phyloP scores from a whole-genome alignment of 2,329 filamentous ascomycete genomes.

The Fusarium algeriense region DNA sequence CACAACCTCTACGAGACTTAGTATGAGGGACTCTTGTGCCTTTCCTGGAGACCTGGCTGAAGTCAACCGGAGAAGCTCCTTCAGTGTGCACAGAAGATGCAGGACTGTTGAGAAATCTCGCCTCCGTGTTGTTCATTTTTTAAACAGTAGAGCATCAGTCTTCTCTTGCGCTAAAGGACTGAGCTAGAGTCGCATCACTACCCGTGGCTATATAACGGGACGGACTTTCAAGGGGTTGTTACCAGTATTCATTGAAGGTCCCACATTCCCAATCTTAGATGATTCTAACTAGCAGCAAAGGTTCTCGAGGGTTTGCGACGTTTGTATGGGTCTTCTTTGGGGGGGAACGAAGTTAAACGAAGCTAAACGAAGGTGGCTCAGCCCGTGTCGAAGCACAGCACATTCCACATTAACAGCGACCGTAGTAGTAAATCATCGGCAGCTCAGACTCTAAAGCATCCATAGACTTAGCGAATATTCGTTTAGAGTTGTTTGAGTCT shows the following conservation, averaged over 20 bases:
- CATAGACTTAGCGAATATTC: background rate
- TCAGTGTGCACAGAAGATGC: background rate
- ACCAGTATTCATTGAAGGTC: background rate
- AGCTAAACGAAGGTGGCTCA: constrained; percentile 3
- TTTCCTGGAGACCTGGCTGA: accelerated
- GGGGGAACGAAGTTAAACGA: constrained; percentile 6
- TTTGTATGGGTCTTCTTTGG: accelerated
- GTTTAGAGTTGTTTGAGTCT: background rate
- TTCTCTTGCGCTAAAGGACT: accelerated
- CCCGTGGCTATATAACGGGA: background rate
- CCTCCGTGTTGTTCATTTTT: background rate
- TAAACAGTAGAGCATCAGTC: background rate
- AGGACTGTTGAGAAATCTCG: background rate
- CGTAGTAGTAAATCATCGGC: background rate
- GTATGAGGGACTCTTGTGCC: background rate
- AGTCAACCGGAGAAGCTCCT: background rate
- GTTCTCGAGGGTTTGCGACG: background rate
- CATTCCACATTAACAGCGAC: background rate
- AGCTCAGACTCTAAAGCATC: background rate
- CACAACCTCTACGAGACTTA: background rate
- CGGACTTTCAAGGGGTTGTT: background rate
- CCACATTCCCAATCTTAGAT: background rate
- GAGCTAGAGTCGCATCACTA: background rate
- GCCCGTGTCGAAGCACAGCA: background rate
- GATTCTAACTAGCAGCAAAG: background rate